A percentile compares a stretch with the other conserved stretches of the same genome.
phyloP scores from a whole-genome alignment of 495 filamentous ascomycete species.

The Halenospora varia region DNA sequence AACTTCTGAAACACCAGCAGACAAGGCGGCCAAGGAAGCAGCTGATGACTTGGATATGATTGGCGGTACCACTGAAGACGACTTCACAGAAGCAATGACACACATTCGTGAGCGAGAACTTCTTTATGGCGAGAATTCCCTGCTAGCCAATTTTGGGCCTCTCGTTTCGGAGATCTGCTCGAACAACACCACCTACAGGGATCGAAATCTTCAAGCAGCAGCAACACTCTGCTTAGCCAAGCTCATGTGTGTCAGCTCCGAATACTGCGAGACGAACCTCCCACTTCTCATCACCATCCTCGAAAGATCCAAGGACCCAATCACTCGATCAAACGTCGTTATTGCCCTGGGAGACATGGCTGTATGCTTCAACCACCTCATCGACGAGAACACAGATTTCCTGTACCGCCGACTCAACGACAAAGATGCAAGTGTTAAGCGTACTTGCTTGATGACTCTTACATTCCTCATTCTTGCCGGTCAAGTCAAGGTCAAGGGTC shows the following conservation, averaged over 20 bases:
- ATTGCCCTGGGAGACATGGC: conserved; percentile 98
- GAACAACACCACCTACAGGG: conserved; percentile 85
- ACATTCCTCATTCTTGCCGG: conserved; percentile 97
- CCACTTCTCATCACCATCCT: conserved; percentile 96
- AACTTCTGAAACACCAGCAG: conserved; percentile 38
- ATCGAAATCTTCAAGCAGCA: conserved; percentile 83
- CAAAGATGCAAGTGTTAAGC: conserved; percentile 82
- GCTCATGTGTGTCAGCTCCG: conserved; percentile 92
- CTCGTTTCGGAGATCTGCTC: conserved; percentile 89
- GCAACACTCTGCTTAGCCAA: conserved; percentile 97
- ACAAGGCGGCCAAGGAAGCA: conserved; percentile 52
- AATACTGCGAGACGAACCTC: conserved; percentile 93
- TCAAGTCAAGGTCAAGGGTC: conserved; percentile 99
- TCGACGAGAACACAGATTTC: conserved; percentile 99
- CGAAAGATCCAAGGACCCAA: conserved; percentile 85
- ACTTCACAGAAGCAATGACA: conserved; percentile 94
- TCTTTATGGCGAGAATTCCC: conserved; percentile 78
- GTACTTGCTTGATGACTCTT: conserved; percentile 96
- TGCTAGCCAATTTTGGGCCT: conserved; percentile 85
- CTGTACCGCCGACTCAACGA: conserved; percentile 91
- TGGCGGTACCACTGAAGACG: conserved; percentile 94
- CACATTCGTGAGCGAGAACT: conserved; percentile 94
- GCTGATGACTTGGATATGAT: conserved; percentile 93
- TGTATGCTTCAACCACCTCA: conserved; percentile 98
- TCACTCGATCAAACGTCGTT: conserved; percentile 90